These are phyloP conservation scores for Silene conica DNA, from an alignment of 148 eudicot genomes.

Conservation along the genomic window DNA sequence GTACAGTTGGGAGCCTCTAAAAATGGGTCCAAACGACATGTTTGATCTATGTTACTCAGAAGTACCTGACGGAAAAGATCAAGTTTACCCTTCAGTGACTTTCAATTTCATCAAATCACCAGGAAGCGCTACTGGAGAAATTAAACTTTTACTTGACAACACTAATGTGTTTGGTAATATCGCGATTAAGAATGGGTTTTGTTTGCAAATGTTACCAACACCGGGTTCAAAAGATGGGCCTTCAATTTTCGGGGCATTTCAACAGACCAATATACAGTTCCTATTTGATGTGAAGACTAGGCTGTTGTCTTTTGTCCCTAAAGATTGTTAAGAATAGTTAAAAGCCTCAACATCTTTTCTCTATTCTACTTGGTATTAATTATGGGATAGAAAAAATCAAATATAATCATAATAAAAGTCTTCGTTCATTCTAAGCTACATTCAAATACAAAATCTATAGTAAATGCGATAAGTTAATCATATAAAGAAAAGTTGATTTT, in stretches of 20 bases:
- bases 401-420: neutral
- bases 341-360: neutral
- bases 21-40: neutral
- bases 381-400: too few relatives aligned
- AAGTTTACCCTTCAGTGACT: neutral
- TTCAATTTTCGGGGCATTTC: conserved; percentile 3
- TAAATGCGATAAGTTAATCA: too few relatives aligned
- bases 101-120: neutral
- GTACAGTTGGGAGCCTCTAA: neutral
- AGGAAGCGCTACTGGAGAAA: neutral
- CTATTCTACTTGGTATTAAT: too few relatives aligned
- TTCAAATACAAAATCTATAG: too few relatives aligned
- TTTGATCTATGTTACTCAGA: conserved; percentile 3
- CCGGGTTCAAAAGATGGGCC: neutral
- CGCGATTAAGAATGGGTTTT: neutral
- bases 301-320: neutral
- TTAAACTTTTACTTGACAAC: neutral
- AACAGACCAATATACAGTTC: neutral
- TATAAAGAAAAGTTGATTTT: too few relatives aligned
- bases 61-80: neutral
- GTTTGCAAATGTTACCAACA: neutral
- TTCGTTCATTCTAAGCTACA: neutral
- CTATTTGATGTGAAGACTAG: neutral
- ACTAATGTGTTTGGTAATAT: neutral
- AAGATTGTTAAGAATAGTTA: neutral